Conservation (phyloP, 176 grass and related monocot species). For the Paspalum notatum region DNA sequence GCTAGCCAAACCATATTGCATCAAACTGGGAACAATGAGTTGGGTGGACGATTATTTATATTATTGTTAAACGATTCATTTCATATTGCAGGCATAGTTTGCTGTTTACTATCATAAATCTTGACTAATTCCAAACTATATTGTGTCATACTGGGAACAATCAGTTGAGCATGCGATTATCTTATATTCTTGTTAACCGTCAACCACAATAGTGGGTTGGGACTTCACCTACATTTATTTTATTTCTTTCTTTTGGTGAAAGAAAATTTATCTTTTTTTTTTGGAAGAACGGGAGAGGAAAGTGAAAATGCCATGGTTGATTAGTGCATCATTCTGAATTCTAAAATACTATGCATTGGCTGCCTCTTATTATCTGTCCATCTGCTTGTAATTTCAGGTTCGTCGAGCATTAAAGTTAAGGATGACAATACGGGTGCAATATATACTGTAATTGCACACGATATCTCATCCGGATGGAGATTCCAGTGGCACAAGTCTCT, state of each 20-base stretch:
- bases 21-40: background rate
- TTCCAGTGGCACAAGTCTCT: constrained; percentile 45
- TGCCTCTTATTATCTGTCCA: background rate
- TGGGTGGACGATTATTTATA: background rate
- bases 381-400: constrained; percentile 62
- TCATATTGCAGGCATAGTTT: background rate
- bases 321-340: constrained; percentile 6
- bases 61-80: no score
- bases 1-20: background rate
- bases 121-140: constrained; percentile 2
- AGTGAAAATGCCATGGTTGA: background rate
- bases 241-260: background rate
- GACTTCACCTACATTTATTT: background rate
- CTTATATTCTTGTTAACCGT: background rate
- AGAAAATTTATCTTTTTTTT: background rate
- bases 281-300: background rate
- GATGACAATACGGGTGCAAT: constrained; percentile 59
- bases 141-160: background rate
- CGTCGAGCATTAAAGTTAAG: constrained; percentile 88
- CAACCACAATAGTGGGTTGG: background rate
- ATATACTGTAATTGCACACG: constrained; percentile 58
- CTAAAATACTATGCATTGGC: constrained; percentile 3
- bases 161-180: background rate
- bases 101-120: background rate
- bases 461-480: constrained; percentile 61